A percentile compares a stretch with the other conserved stretches of the same genome.
Conservation (phyloP, 2,329 filamentous ascomycete species). For the Furcasterigmium sp. region DNA sequence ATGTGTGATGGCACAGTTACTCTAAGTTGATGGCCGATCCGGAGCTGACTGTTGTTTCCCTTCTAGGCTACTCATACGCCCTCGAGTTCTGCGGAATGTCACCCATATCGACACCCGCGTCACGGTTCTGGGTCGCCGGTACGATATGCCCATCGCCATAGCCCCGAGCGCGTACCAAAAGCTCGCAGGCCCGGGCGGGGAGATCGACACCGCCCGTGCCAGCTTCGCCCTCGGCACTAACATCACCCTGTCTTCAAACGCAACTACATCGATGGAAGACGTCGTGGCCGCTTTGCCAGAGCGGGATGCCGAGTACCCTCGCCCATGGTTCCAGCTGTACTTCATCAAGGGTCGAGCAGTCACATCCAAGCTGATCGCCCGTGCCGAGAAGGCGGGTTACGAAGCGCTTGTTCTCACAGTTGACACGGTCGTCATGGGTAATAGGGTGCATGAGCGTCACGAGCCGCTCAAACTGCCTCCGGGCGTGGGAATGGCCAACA, state of each 20-base stretch:
- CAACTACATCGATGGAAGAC: constrained; percentile 51
- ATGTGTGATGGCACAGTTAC: no score
- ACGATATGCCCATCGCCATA: constrained; percentile 55
- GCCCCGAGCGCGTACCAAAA: constrained; percentile 60
- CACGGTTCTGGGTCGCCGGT: constrained; percentile 47
- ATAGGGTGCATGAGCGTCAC: constrained; percentile 44
- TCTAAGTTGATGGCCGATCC: no score
- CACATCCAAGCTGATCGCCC: constrained; percentile 44
- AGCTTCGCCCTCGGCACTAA: constrained; percentile 38
- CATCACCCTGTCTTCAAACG: constrained; percentile 57
- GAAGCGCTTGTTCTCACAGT: constrained; percentile 54
- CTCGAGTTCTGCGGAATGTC: constrained; percentile 53
- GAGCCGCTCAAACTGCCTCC: constrained; percentile 42
- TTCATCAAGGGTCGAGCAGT: constrained; percentile 50
- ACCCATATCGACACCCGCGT: constrained; percentile 42
- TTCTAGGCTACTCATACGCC: constrained; percentile 53
- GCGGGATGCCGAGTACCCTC: constrained; percentile 14
- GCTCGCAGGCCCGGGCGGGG: constrained; percentile 58
- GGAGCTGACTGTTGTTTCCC: no score
- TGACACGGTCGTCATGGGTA: constrained; percentile 51
- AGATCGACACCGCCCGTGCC: constrained; percentile 24
- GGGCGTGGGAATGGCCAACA: constrained; percentile 40
- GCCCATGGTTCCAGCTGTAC: constrained; percentile 56
- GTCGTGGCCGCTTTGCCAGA: constrained; percentile 24
- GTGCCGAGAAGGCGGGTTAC: constrained; percentile 39